Evolutionary conservation across 2,329 filamentous ascomycete genomes (phyloP).

Genomic region (Arthrinium phaeospermum): DNA sequence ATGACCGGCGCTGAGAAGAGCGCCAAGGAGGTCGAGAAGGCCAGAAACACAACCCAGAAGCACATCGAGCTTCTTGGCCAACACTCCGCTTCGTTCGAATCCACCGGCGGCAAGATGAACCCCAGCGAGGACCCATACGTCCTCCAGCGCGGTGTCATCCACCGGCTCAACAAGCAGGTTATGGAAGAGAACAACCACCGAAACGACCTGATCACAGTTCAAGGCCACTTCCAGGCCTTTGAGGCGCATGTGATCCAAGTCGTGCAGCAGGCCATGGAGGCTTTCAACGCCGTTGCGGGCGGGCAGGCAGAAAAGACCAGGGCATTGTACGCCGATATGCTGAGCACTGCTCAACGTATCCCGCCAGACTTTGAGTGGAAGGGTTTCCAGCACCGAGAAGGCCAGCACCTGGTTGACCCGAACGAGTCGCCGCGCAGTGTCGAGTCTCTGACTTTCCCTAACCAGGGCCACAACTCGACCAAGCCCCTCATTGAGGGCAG

Average conservation of each 20-base stretch:
- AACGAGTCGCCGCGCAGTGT: constrained; percentile 75
- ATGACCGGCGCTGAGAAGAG: constrained; percentile 79
- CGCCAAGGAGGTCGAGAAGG: constrained; percentile 90
- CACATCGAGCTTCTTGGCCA: constrained; percentile 93
- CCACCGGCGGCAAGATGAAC: constrained; percentile 72
- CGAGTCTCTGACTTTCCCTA: constrained; percentile 80
- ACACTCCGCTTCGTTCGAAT: constrained; percentile 80
- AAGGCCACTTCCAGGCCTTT: constrained; percentile 86
- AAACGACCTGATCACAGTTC: constrained; percentile 89
- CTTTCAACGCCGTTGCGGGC: constrained; percentile 81
- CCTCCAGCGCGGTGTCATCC: constrained; percentile 77
- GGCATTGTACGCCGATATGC: constrained; percentile 83
- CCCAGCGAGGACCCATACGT: constrained; percentile 87
- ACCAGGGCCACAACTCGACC: constrained; percentile 82
- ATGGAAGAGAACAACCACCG: constrained; percentile 95
- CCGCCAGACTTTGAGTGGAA: constrained; percentile 91
- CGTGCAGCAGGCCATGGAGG: constrained; percentile 80
- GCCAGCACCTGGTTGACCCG: constrained; percentile 77
- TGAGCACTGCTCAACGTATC: constrained; percentile 76
- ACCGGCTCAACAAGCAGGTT: constrained; percentile 89
- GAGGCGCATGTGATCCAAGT: constrained; percentile 85
- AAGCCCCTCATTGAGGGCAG: constrained; percentile 85
- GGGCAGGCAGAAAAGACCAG: constrained; percentile 83
- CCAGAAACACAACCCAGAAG: constrained; percentile 85
- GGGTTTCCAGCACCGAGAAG: constrained; percentile 76